Conservation (phyloP, 129 eudicot species). For the Chrysanthemum makinoi region DNA sequence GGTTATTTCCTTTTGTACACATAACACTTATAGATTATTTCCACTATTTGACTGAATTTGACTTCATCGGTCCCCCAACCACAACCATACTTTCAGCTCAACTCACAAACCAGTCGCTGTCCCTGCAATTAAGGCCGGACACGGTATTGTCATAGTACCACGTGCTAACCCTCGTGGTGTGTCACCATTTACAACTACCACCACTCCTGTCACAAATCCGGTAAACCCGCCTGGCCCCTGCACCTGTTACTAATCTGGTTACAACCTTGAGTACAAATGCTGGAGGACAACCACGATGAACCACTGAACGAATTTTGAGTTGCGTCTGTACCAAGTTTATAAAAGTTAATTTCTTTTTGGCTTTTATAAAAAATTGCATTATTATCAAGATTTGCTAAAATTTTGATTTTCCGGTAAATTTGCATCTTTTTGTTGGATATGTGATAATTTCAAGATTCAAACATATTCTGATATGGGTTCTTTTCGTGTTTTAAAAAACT, state of each 20-base stretch:
- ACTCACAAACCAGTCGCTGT: slow-evolving; percentile 41
- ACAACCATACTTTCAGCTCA: slow-evolving; percentile 46
- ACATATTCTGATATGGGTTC: slow-evolving; percentile 1
- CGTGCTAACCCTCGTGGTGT: slow-evolving; percentile 40
- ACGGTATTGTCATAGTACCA: slow-evolving; percentile 58
- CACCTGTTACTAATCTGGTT: slow-evolving; percentile 35
- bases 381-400: too few relatives aligned
- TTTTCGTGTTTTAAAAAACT: neutral
- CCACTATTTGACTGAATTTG: slow-evolving; percentile 36
- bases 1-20: too few relatives aligned
- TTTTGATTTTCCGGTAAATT: neutral
- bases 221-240: neutral
- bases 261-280: slow-evolving; percentile 50
- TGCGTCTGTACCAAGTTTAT: neutral
- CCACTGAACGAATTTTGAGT: neutral
- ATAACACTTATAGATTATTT: slow-evolving; percentile 36
- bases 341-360: neutral
- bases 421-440: neutral
- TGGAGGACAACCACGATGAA: slow-evolving; percentile 30
- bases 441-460: neutral
- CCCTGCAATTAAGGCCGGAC: slow-evolving; percentile 37
- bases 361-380: too few relatives aligned
- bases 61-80: slow-evolving; percentile 51
- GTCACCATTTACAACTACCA: slow-evolving; percentile 31
- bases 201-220: slow-evolving; percentile 38